phyloP scores from a whole-genome alignment of 176 grass and related monocot species.

The Panicum miliaceum region DNA sequence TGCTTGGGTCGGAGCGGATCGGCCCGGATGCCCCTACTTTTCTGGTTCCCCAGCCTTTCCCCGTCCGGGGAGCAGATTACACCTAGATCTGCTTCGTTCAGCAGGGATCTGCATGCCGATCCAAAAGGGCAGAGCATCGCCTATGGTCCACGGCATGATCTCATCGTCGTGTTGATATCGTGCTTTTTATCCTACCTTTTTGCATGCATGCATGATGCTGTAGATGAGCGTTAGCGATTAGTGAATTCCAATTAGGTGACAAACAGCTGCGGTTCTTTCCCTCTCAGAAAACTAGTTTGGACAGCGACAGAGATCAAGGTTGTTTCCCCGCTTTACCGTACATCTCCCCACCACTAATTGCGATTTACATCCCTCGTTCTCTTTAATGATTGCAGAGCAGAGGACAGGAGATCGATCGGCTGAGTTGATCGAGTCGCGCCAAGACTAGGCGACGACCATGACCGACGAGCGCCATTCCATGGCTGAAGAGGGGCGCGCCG shows the following conservation, averaged over 20 bases:
- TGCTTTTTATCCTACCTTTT: background rate
- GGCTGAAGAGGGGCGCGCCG: background rate
- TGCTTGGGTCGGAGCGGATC: too few species aligned
- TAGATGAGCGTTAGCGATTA: too few species aligned
- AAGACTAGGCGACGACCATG: background rate
- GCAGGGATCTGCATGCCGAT: background rate
- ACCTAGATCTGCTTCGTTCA: background rate
- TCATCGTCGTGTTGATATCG: background rate
- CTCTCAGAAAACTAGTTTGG: too few species aligned
- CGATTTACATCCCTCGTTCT: background rate
- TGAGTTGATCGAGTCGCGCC: too few species aligned
- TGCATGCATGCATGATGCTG: too few species aligned
- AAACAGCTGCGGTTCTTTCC: too few species aligned
- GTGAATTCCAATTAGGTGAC: too few species aligned
- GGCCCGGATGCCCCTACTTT: background rate
- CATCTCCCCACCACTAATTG: too few species aligned
- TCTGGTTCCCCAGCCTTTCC: background rate
- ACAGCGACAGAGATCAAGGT: background rate
- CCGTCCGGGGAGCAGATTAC: background rate
- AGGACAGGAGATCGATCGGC: background rate
- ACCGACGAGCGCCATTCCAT: background rate
- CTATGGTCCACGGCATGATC: background rate
- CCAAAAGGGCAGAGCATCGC: background rate
- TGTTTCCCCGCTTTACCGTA: too few species aligned
- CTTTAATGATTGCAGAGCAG: background rate